Base-by-base conservation (phyloP, 2,329 filamentous ascomycete genomes). In the Clarireedia sp. region DNA sequence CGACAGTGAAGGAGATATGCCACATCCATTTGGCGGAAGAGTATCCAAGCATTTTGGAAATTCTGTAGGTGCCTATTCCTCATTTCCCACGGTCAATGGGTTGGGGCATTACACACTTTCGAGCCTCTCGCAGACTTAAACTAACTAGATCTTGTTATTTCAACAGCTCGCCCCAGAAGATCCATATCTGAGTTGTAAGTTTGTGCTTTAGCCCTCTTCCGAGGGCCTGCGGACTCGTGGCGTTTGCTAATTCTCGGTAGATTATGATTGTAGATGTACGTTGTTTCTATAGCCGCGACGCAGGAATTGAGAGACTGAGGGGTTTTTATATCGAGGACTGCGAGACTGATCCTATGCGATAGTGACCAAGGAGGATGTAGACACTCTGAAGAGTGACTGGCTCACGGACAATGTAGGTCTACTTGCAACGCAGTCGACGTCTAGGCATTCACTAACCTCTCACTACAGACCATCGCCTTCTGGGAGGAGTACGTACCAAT, bases 351-450 rank as follows among this genome's bases (percentile, higher is more conserved):
- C 5, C 38, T 23, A 65, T 60, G 44, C 61, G 56, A 64, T 60
- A 91, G 89, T 97, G 63, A 96, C 89, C 50, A 82, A 85, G 69
- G 89, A 94, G 69, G 94, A 99, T 71, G 82, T 97, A 63, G 87
- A 91, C 69, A 86, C 87, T 16, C 81, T 99, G 57, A 90, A 88
- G 72, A 79, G 88, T 71, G 94, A 96, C 76, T 99, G 94, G 94
- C 78, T 99, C 51, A 96, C 92, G 44, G 94, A 99, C 71, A 96
- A 96, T 75, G 89, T 91, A 76, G 14, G 45, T 59, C 58, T 49
- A 33, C 10, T 62, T 49, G 23, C 23, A 43, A 43, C 57, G 57
- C 38, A 23, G 12, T 12, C 17, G 40, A 41, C 29, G 54, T 36
- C 16, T 12, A 47, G 16, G 14, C 16, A 24, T 33, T 26, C 54